Conservation (phyloP, 73 alveolate species). For the Loxodes magnus region DNA sequence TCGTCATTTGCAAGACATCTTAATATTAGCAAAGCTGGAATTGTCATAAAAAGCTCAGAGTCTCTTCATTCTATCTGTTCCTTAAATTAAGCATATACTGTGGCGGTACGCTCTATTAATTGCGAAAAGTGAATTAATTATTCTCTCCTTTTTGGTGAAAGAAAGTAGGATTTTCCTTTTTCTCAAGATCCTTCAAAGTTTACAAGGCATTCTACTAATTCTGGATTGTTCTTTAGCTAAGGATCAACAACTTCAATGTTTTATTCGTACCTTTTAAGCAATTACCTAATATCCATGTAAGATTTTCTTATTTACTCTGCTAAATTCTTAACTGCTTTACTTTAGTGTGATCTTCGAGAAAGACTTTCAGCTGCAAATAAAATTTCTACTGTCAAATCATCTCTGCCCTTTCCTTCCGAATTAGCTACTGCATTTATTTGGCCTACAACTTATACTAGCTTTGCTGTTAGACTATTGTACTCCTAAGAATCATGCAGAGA, state of each 20-base stretch:
- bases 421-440: slow-evolving; percentile 88
- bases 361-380: slow-evolving; percentile 82
- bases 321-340: slow-evolving; percentile 66
- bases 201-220: slow-evolving; percentile 67
- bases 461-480: slow-evolving; percentile 36
- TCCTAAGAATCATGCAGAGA: slow-evolving; percentile 15
- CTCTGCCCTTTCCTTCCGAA: slow-evolving; percentile 91
- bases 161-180: slow-evolving; percentile 50
- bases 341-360: slow-evolving; percentile 56
- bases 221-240: slow-evolving; percentile 78
- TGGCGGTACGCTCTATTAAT: slow-evolving; percentile 25
- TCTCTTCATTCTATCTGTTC: slow-evolving; percentile 35
- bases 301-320: slow-evolving; percentile 64
- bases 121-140: slow-evolving; percentile 31
- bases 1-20: slow-evolving; percentile 35
- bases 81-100: slow-evolving; percentile 22
- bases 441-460: slow-evolving; percentile 67
- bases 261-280: slow-evolving; percentile 72
- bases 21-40: slow-evolving; percentile 34
- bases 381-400: slow-evolving; percentile 74
- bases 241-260: slow-evolving; percentile 95
- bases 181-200: slow-evolving; percentile 85
- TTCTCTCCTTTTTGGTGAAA: slow-evolving; percentile 29
- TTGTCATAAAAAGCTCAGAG: slow-evolving; percentile 40
- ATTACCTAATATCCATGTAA: slow-evolving; percentile 23